Base-by-base conservation (phyloP, 495 filamentous ascomycete species). In the Durotheca rogersii region DNA sequence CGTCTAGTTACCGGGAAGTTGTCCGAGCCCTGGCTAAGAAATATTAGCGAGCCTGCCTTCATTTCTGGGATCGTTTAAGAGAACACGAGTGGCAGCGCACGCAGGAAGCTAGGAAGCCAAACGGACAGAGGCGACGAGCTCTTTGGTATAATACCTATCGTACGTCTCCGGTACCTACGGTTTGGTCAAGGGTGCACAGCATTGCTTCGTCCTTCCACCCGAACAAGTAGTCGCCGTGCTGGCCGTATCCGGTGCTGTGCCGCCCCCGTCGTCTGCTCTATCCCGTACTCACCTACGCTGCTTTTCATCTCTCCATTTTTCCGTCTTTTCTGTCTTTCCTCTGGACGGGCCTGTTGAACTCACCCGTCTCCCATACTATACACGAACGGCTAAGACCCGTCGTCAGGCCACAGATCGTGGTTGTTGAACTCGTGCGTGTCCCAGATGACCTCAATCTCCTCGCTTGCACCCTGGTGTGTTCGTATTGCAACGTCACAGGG, bases 201-300 rank as follows among this genome's bases (percentile, higher is more conserved):
- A 65, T 72, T 17, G 74, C 72, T 9, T 59, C 51, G 33, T 51
- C 66, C 51, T 72, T 65, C 72, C 73, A 76, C 25, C 72, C 74
- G 56, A 75, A 77, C 7, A 75, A 44, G 50, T 77, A 77, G 39
- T 77, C 74, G 30, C 72, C 74, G 32, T 75, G 74, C 31, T 72
- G 69, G 12, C 69, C 70, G 35, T 70, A 67, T 10, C 74, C 72
- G 14, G 67, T 61, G 0, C 67, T 72, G 44, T 10, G 15, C 36
- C 16, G 19, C 9, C 14, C 9, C 21, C 7, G 2, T 44, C 9
- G 1, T 55, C 20, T 50, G 30, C 11, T 11, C 32, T 9, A 9
- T 27, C 4, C 9, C 9, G 9, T 27, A 27, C 9, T 9, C 23
- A 4, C 23, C 23, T 4, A 4, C 23, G 23, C 23, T n/a, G n/a